Percentiles rank a stretch among this genome's conserved stretches.
Conservation (phyloP, 306 rosid species). For the Dicorynia guianensis region DNA sequence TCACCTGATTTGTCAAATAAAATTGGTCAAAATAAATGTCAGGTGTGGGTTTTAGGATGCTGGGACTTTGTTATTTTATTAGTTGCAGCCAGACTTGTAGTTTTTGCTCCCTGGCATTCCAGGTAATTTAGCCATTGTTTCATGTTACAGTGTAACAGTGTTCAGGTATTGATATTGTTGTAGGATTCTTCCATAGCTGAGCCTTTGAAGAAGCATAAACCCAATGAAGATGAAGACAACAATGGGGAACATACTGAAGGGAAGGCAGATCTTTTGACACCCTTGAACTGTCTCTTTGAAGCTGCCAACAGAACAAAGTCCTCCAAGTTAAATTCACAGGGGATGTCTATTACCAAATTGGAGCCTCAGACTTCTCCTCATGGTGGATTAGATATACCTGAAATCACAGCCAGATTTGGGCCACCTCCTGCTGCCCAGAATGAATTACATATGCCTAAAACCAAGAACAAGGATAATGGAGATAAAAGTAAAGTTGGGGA, state of each 20-base stretch:
- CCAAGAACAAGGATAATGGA: conserved; percentile 72
- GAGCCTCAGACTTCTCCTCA: conserved; percentile 58
- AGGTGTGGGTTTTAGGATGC: conserved; percentile 44
- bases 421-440: conserved; percentile 47
- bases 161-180: conserved; percentile 31
- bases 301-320: conserved; percentile 97
- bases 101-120: conserved; percentile 2
- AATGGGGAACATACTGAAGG: conserved; percentile 66
- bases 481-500: conserved; percentile 59
- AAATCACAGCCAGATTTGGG: conserved; percentile 56
- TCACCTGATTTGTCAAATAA: conserved; percentile 57
- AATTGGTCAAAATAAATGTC: conserved; percentile 51
- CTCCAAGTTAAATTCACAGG: conserved; percentile 72
- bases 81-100: conserved; percentile 14
- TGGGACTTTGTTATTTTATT: conserved; percentile 15
- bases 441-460: conserved; percentile 55
- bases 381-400: conserved; percentile 54
- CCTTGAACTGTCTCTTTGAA: conserved; percentile 95
- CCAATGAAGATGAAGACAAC: conserved; percentile 48
- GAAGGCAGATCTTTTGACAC: conserved; percentile 95
- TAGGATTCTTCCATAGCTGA: conserved; percentile 70
- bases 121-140: conserved; percentile 18
- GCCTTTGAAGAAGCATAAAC: conserved; percentile 63
- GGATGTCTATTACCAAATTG: conserved; percentile 55
- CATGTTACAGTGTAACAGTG: background rate